Conservation (phyloP, 371 early-diverging fungal genomes). For the Syncephalis plumigaleata region DNA sequence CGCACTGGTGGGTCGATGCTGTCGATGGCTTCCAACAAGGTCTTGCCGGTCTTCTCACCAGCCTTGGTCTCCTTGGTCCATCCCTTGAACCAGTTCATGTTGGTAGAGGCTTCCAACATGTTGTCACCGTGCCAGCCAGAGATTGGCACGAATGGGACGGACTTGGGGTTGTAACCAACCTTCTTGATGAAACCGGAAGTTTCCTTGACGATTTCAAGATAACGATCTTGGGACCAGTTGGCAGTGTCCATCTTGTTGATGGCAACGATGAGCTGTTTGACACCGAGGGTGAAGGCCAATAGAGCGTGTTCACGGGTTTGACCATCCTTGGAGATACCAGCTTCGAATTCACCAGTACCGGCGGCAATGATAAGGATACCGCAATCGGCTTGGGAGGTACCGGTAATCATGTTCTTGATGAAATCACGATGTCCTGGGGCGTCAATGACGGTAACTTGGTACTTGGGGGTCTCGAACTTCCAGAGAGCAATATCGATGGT, state of each 20-base stretch:
- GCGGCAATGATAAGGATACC: constrained; percentile 95
- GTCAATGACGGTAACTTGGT: constrained; percentile 89
- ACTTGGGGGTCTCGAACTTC: constrained; percentile 94
- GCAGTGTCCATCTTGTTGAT: constrained; percentile 99
- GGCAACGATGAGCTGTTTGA: constrained; percentile 93
- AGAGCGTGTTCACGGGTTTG: constrained; percentile 99
- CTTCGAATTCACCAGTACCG: constrained; percentile 94
- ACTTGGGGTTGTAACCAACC: constrained; percentile 84
- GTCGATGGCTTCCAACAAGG: constrained; percentile 89
- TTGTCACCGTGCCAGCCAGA: constrained; percentile 97
- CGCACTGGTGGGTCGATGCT: constrained; percentile 82
- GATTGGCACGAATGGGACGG: constrained; percentile 90
- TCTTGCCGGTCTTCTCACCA: constrained; percentile 59
- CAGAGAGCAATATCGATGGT: constrained; percentile 95
- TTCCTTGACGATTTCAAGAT: constrained; percentile 87
- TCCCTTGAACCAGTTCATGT: constrained; percentile 96
- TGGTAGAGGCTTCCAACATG: constrained; percentile 82
- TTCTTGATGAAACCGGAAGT: constrained; percentile 84
- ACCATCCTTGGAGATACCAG: constrained; percentile 98
- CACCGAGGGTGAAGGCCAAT: constrained; percentile 93
- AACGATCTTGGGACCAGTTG: constrained; percentile 89
- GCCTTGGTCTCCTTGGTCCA: constrained; percentile 84
- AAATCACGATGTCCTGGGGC: constrained; percentile 99
- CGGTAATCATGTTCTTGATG: constrained; percentile 99
- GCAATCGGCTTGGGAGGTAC: constrained; percentile 93